These are phyloP conservation scores for Carex sylvatica DNA, from an alignment of 202 grass and related monocot genomes.

Conservation along the genomic window DNA sequence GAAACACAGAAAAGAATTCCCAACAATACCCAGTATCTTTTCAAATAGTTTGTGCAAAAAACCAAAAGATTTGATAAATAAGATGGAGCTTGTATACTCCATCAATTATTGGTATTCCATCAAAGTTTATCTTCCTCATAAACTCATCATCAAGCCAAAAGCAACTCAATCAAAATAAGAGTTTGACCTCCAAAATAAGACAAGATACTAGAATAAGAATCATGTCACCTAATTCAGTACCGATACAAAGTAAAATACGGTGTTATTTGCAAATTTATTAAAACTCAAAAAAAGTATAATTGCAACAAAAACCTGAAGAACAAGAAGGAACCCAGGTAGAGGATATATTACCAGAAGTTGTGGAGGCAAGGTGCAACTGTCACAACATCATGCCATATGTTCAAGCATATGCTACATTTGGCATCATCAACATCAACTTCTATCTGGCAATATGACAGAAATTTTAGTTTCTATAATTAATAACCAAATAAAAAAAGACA, in stretches of 20 bases:
- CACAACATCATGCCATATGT: conserved; percentile 98
- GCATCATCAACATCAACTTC: conserved; percentile 81
- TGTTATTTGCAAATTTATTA: not conserved
- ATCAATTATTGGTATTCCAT: not conserved
- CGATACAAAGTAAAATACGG: not conserved
- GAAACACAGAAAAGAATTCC: not conserved
- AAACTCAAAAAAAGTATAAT: not conserved
- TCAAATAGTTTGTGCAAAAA: not conserved
- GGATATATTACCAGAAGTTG: conserved; percentile 72
- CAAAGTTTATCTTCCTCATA: not conserved
- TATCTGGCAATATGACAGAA: conserved; percentile 55
- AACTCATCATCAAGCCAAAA: conserved; percentile 3
- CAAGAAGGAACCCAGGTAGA: not conserved
- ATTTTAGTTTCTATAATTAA: conserved; percentile 15
- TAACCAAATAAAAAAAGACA: conserved; percentile 13
- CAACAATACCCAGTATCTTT: not conserved
- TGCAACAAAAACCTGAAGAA: conserved; percentile 9
- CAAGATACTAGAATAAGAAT: not conserved
- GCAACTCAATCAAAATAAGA: conserved; percentile 9
- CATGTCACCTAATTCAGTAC: not conserved
- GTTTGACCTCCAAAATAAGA: conserved; percentile 11
- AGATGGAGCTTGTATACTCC: not conserved
- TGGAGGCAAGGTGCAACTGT: conserved; percentile 95
- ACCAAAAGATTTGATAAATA: not conserved
- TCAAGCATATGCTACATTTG: conserved; percentile 99